Percentiles rank a stretch among this genome's conserved stretches.
Conservation (phyloP, 2,329 filamentous ascomycete species). For the Pseudogymnoascus sp. region DNA sequence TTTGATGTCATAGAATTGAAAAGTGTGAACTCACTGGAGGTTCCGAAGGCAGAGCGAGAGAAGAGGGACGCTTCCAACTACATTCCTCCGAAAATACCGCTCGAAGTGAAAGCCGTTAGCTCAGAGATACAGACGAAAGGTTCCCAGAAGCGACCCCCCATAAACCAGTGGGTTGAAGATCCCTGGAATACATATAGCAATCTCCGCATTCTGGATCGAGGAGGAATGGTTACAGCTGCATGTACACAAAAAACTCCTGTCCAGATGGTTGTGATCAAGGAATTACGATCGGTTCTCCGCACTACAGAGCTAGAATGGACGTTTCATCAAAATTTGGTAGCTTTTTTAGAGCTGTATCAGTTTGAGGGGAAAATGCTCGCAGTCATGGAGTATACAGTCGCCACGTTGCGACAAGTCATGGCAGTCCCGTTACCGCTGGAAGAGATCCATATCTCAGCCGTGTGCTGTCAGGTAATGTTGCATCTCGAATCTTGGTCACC, state of each 20-base stretch:
- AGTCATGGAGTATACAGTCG: slow-evolving; percentile 15
- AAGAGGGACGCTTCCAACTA: background rate
- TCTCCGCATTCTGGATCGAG: slow-evolving; percentile 13
- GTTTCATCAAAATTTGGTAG: slow-evolving; percentile 14
- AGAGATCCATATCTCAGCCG: slow-evolving; percentile 14
- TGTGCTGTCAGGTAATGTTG: slow-evolving; percentile 12
- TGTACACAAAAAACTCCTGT: slow-evolving; percentile 12
- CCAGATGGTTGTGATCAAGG: slow-evolving; percentile 13
- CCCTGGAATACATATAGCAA: slow-evolving; percentile 12
- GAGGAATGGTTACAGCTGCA: slow-evolving; percentile 12
- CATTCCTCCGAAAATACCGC: background rate
- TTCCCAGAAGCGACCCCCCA: background rate
- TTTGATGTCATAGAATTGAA: background rate
- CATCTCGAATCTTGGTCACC: background rate
- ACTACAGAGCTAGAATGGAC: slow-evolving; percentile 13
- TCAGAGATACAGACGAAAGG: background rate
- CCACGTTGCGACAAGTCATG: slow-evolving; percentile 14
- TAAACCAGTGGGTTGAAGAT: background rate
- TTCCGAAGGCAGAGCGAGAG: background rate
- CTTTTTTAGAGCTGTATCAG: slow-evolving; percentile 12
- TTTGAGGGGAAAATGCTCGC: slow-evolving; percentile 13
- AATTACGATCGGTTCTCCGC: slow-evolving; percentile 9
- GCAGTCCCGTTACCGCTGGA: slow-evolving; percentile 13
- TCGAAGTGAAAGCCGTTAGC: background rate
- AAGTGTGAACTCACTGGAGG: background rate